Percentiles rank a stretch among this genome's conserved stretches.
phyloP scores from a whole-genome alignment of 768 basidiomycete species.

The Tulasnella sp. region DNA sequence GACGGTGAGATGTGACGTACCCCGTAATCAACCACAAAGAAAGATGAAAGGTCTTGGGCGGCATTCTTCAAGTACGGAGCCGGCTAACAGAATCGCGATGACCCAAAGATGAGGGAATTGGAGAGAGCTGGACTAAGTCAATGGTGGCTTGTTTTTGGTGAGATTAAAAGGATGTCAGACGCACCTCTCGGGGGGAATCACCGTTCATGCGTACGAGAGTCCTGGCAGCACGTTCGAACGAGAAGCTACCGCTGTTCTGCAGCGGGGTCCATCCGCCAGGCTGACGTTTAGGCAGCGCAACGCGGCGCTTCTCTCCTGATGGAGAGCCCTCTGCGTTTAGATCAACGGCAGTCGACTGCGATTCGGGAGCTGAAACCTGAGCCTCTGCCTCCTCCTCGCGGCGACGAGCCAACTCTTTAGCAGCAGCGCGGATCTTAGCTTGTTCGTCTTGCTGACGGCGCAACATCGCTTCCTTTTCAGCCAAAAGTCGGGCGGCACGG shows the following conservation, averaged over 20 bases:
- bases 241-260: slow-evolving; percentile 5
- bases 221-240: slow-evolving; percentile 13
- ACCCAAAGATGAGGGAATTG: background rate
- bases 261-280: slow-evolving; percentile 12
- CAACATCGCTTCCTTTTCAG: background rate
- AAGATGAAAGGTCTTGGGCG: slow-evolving; percentile 8
- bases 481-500: background rate
- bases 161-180: background rate
- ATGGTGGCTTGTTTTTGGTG: background rate
- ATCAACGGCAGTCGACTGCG: background rate
- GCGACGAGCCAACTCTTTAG: background rate
- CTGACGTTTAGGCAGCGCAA: slow-evolving; percentile 7
- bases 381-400: background rate
- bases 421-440: background rate
- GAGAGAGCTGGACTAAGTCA: background rate
- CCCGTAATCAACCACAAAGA: slow-evolving; percentile 8
- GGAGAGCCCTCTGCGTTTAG: background rate
- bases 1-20: background rate
- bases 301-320: slow-evolving; percentile 4
- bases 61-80: background rate
- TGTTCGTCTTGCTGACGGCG: slow-evolving; percentile 7
- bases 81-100: background rate
- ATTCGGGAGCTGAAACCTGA: background rate
- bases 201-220: background rate
- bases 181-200: slow-evolving; percentile 3